phyloP scores from a whole-genome alignment of 192 early-diverging fungal genomes.

The Coemansia reversa region DNA sequence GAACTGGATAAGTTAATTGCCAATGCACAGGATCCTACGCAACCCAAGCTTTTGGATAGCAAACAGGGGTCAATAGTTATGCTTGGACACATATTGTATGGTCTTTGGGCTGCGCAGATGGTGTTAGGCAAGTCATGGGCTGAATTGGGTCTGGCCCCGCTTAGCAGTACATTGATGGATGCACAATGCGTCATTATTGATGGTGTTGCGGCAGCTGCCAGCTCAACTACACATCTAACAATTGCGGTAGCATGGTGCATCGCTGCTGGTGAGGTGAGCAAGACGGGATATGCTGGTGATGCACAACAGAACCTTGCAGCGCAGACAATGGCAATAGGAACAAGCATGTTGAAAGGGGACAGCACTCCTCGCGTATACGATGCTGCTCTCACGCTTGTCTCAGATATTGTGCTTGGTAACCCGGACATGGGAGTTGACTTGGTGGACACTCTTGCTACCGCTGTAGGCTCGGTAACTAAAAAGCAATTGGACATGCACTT shows the following conservation, averaged over 20 bases:
- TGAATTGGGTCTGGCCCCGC: constrained; percentile 15
- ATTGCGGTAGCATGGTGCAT: constrained; percentile 62
- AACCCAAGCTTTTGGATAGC: constrained; percentile 54
- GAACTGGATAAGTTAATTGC: constrained; percentile 16
- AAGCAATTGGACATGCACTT: constrained; percentile 85
- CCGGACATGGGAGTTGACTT: constrained; percentile 27
- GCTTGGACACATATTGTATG: constrained; percentile 64
- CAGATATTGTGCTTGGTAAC: constrained; percentile 61
- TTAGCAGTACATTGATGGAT: not conserved
- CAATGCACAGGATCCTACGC: constrained; percentile 4
- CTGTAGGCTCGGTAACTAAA: constrained; percentile 61
- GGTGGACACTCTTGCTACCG: constrained; percentile 54
- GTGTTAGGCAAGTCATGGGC: constrained; percentile 25
- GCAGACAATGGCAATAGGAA: constrained; percentile 24
- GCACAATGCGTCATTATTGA: not conserved
- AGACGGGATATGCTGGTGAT: constrained; percentile 1
- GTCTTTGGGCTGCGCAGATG: constrained; percentile 16
- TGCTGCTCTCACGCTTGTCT: constrained; percentile 63
- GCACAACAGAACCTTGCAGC: not conserved
- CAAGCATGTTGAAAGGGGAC: constrained; percentile 54
- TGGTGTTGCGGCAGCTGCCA: constrained; percentile 8
- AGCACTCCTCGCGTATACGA: constrained; percentile 84
- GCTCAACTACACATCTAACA: constrained; percentile 48
- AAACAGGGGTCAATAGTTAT: constrained; percentile 68
- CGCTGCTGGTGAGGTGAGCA: constrained; percentile 71